These are phyloP conservation scores for Blastomyces gilchristii DNA, from an alignment of 2,329 filamentous ascomycete genomes.

Conservation along the genomic window DNA sequence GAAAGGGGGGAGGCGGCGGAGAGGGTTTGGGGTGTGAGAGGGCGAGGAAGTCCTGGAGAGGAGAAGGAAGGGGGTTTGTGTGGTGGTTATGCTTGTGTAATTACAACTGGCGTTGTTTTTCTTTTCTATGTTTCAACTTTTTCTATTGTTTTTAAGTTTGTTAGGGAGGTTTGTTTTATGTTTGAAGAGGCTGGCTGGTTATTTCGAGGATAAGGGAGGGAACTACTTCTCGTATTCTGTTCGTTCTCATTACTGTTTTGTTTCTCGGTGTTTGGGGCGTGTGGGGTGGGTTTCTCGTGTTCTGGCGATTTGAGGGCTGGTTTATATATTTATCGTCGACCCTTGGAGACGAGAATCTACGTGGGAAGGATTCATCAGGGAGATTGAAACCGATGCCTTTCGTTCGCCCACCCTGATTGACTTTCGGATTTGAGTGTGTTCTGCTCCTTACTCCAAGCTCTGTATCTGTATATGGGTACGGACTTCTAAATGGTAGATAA, in stretches of 20 bases:
- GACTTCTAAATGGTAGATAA: no score
- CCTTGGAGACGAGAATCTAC: no score
- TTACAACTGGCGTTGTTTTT: neutral
- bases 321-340: no score
- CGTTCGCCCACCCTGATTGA: no score
- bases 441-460: no score
- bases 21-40: conserved; percentile 3
- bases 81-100: no score
- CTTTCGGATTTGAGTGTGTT: no score
- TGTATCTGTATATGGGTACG: no score
- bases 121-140: neutral
- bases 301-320: neutral
- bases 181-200: neutral
- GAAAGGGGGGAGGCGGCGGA: conserved; percentile 42
- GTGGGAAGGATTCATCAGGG: no score
- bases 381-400: no score
- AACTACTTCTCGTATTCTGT: neutral
- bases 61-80: no score
- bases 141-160: neutral
- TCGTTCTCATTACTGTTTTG: neutral
- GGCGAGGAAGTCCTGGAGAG: neutral
- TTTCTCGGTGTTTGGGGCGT: neutral
- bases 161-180: neutral
- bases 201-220: neutral
- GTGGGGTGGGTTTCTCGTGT: neutral